Evolutionary conservation across 768 basidiomycete species (phyloP).

Genomic region (Dacryopinax spathularia): DNA sequence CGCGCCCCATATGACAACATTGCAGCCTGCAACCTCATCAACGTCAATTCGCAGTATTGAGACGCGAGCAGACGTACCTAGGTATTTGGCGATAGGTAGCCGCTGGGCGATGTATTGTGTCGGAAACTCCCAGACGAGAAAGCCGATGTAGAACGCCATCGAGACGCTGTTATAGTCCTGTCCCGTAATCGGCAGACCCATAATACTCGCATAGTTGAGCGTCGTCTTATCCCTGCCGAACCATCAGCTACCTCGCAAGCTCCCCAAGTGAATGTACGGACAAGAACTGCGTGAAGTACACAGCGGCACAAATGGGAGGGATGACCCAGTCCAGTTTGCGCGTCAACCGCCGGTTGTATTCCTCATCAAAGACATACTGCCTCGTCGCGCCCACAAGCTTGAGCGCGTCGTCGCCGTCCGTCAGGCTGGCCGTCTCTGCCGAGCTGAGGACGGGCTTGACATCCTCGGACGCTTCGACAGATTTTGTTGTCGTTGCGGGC

Average conservation of each 20-base stretch:
- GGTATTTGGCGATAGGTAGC: conserved; percentile 43
- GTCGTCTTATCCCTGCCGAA: conserved; percentile 48
- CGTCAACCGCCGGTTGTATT: conserved; percentile 42
- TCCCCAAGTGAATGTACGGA: conserved; percentile 19
- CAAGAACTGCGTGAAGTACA: conserved; percentile 57
- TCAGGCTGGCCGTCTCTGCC: conserved; percentile 6
- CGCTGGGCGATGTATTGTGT: conserved; percentile 54
- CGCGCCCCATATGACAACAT: conserved; percentile 46
- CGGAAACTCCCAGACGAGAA: conserved; percentile 47
- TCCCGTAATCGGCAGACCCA: conserved; percentile 51
- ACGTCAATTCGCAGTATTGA: background rate
- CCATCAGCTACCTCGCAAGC: background rate
- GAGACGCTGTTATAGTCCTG: conserved; percentile 40
- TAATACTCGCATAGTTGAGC: conserved; percentile 56
- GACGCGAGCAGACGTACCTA: conserved; percentile 29
- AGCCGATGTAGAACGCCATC: conserved; percentile 46
- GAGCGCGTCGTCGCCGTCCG: conserved; percentile 45
- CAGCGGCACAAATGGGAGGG: conserved; percentile 44
- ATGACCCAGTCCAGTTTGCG: conserved; percentile 46
- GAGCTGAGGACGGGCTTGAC: background rate
- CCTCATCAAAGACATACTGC: conserved; percentile 41
- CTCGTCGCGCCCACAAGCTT: conserved; percentile 43
- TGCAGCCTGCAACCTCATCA: conserved; percentile 28
- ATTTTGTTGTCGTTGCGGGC: background rate
- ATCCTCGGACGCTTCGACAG: background rate